Evolutionary conservation across 805 yeast genomes (phyloP).

Genomic region (Diddensiella santjacobensis): DNA sequence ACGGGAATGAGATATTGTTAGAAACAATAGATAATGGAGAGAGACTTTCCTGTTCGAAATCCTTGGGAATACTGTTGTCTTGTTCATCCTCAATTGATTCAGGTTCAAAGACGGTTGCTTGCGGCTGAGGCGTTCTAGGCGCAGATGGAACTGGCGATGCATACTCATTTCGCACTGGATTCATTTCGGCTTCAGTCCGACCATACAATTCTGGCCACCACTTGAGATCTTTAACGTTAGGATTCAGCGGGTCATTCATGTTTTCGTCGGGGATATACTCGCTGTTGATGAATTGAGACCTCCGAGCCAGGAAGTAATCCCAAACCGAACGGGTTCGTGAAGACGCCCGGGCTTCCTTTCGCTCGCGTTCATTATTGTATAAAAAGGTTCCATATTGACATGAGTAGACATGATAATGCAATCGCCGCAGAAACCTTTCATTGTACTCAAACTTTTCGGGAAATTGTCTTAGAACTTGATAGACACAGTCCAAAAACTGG

Average conservation of each 20-base stretch:
- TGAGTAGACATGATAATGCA: constrained; percentile 83
- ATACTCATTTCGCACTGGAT: constrained; percentile 23
- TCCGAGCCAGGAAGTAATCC: constrained; percentile 86
- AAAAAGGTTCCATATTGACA: constrained; percentile 94
- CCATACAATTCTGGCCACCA: constrained; percentile 94
- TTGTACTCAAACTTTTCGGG: constrained; percentile 80
- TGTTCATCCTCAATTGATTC: constrained; percentile 1
- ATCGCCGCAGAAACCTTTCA: constrained; percentile 77
- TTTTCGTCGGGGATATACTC: constrained; percentile 35
- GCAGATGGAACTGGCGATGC: constrained; percentile 7
- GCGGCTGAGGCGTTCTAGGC: constrained; percentile 4
- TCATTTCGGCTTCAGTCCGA: constrained; percentile 65
- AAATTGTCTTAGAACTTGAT: constrained; percentile 67
- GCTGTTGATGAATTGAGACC: constrained; percentile 60
- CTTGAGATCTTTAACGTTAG: constrained; percentile 44
- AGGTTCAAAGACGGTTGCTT: not conserved
- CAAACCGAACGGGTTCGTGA: constrained; percentile 72
- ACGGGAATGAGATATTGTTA: not conserved
- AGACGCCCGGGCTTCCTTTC: constrained; percentile 41
- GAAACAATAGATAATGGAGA: not conserved
- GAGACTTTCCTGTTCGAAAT: not conserved
- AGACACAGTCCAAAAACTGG: constrained; percentile 87
- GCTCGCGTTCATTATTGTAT: constrained; percentile 67
- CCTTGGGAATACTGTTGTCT: not conserved
- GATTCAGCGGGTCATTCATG: constrained; percentile 25